Base-by-base conservation (phyloP, 345 rosid species). In the Physaria fendleri region DNA sequence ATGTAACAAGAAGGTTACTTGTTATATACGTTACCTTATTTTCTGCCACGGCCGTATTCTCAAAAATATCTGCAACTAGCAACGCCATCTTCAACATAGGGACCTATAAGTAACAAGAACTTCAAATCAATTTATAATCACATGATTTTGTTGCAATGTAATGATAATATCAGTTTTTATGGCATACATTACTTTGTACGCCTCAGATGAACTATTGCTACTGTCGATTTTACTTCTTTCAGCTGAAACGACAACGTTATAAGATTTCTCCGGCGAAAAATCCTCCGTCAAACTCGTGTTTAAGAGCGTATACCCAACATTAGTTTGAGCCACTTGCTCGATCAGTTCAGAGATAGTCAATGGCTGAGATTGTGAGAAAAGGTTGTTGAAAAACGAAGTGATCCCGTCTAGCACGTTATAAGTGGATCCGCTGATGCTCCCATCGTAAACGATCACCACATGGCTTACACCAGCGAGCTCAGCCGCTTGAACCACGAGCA, bases 111-210 rank as follows among this genome's bases (percentile, higher is more conserved):
- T 3, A 51, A 40, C 22, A 6, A 30, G 27, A 67, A 54, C 45
- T 57, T 6, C 8, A 28, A 46, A 22, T 16, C 45, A 24, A 37
- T 38, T 2, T 45, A 28, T 22, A 28, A 27, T 2, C 8, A 68
- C 49, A 56, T 47, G 65, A 16, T 51, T 67, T 41, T 33, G 42
- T 48, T 57, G 57, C 16, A 15, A 5, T 56, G 64, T 46, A 29
- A 47, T 47, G 48, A 34, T 60, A 33, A 46, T 42, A 21, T 69
- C 43, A 43, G 33, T 23, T 47, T 56, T 63, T 30, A 77, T 65
- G 30, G 90, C 87, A 83, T 89, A 86, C 99, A 88, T 89, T 93
- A 93, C 99, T 93, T 93, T 93, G 99, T 80, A 86, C 28, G 73
- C 73, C 68, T 61, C 73, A 16, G 63, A 61, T 6, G 68, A 62